Conservation (phyloP, 352 stramenopile genomes). For the Phytophthora nicotianae region DNA sequence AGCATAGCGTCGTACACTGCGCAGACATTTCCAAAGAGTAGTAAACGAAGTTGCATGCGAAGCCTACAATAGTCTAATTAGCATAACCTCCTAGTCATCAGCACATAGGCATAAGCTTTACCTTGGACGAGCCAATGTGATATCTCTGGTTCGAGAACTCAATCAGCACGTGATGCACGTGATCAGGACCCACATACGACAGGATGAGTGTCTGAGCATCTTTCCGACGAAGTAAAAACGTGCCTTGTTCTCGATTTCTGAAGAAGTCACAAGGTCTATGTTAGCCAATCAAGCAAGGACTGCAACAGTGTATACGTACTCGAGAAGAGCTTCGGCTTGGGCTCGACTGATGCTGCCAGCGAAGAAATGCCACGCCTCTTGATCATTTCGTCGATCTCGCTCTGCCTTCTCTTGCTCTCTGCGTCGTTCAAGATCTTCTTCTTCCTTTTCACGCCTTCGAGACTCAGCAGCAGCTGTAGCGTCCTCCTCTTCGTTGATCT, state of each 20-base stretch:
- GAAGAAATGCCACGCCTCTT: slow-evolving; percentile 81
- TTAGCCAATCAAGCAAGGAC: neutral
- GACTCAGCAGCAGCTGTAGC: slow-evolving; percentile 31
- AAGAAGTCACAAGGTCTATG: neutral
- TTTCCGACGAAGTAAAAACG: slow-evolving; percentile 82
- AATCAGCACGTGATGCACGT: slow-evolving; percentile 86
- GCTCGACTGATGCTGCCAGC: slow-evolving; percentile 76
- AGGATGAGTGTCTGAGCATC: slow-evolving; percentile 82
- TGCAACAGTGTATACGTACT: slow-evolving; percentile 33
- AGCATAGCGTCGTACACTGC: slow-evolving; percentile 81
- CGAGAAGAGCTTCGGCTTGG: slow-evolving; percentile 69
- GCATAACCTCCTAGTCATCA: neutral
- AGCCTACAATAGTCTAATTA: slow-evolving; percentile 29
- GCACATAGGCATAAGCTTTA: slow-evolving; percentile 19
- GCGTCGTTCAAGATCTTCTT: slow-evolving; percentile 43
- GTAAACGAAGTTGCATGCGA: slow-evolving; percentile 62
- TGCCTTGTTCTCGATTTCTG: slow-evolving; percentile 66
- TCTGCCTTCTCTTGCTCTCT: slow-evolving; percentile 42
- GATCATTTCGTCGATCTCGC: slow-evolving; percentile 55
- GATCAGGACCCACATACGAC: slow-evolving; percentile 68
- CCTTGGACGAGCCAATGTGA: slow-evolving; percentile 80
- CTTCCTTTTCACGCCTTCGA: slow-evolving; percentile 34
- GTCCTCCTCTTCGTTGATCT: slow-evolving; percentile 47
- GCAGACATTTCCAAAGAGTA: slow-evolving; percentile 75
- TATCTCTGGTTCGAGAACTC: slow-evolving; percentile 75